phyloP scores from a whole-genome alignment of 1,284 basidiomycete species.

The Heliocybe sulcata region DNA sequence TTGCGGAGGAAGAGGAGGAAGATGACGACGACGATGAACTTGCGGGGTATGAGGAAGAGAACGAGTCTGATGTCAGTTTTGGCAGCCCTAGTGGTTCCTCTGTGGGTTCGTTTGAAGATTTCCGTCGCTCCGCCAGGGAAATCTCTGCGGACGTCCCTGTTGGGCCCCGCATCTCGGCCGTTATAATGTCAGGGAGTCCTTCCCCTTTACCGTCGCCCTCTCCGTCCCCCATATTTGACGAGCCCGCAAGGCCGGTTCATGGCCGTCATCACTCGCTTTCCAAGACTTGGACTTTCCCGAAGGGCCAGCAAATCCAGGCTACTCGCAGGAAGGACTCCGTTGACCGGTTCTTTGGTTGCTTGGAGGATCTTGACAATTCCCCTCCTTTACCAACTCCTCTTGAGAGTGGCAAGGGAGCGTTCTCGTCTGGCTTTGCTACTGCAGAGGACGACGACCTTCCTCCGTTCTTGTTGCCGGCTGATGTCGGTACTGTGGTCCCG shows the following conservation, averaged over 20 bases:
- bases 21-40: conserved; percentile 51
- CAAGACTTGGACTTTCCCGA: conserved; percentile 68
- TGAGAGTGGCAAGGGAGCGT: conserved; percentile 50
- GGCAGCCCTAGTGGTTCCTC: conserved; percentile 43
- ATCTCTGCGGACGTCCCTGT: neutral
- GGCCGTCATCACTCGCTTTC: conserved; percentile 41
- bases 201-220: conserved; percentile 20
- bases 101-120: conserved; percentile 46
- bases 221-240: conserved; percentile 19
- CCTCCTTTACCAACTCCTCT: conserved; percentile 29
- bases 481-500: conserved; percentile 40
- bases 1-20: conserved; percentile 43
- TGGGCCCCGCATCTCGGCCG: conserved; percentile 21
- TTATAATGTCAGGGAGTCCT: conserved; percentile 16
- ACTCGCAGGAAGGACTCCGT: conserved; percentile 32
- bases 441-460: conserved; percentile 34
- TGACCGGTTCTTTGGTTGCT: conserved; percentile 69
- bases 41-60: conserved; percentile 31
- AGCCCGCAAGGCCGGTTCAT: conserved; percentile 18
- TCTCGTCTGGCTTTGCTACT: conserved; percentile 42
- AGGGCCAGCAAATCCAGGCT: conserved; percentile 19
- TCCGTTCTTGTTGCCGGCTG: conserved; percentile 42
- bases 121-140: conserved; percentile 22
- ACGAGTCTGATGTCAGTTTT: conserved; percentile 38
- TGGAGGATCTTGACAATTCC: conserved; percentile 52